A percentile compares a stretch with the other conserved stretches of the same genome.
phyloP scores from a whole-genome alignment of 139 green algal species.

The Ulvella scutata region DNA sequence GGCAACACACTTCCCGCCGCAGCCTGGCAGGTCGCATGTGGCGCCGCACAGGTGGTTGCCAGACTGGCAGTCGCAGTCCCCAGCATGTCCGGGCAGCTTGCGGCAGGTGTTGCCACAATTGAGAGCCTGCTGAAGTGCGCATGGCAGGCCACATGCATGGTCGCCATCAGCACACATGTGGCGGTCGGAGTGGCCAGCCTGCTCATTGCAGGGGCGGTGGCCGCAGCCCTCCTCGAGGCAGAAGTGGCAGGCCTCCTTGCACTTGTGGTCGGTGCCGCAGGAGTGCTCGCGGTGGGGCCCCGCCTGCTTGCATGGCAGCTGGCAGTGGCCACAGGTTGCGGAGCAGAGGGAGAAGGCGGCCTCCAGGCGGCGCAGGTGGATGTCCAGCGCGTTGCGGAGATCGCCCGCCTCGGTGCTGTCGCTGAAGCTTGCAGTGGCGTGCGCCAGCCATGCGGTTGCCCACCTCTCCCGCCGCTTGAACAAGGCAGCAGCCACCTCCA shows the following conservation, averaged over 20 bases:
- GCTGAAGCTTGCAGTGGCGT: not conserved
- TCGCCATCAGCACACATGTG: not conserved
- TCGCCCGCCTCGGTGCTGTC: not conserved
- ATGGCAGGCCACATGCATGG: not conserved
- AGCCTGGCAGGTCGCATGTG: not conserved
- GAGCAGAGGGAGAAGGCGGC: not conserved
- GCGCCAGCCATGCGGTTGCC: not conserved
- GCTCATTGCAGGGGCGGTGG: not conserved
- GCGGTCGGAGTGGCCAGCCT: not conserved
- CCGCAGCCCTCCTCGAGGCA: not conserved
- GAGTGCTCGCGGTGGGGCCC: not conserved
- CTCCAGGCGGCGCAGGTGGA: not conserved
- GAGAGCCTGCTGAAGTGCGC: not conserved
- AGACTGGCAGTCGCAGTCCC: not conserved
- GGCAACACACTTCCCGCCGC: not conserved
- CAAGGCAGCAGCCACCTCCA: not conserved
- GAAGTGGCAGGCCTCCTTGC: not conserved
- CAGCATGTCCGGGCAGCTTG: not conserved
- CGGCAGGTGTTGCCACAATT: not conserved
- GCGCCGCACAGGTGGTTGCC: not conserved
- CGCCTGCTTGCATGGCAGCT: not conserved
- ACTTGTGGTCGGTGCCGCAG: not conserved
- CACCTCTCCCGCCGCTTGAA: not conserved
- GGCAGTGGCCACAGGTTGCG: not conserved
- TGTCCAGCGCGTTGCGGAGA: not conserved